Conservation (phyloP, 495 filamentous ascomycete genomes). For the Aspergillus diversus region DNA sequence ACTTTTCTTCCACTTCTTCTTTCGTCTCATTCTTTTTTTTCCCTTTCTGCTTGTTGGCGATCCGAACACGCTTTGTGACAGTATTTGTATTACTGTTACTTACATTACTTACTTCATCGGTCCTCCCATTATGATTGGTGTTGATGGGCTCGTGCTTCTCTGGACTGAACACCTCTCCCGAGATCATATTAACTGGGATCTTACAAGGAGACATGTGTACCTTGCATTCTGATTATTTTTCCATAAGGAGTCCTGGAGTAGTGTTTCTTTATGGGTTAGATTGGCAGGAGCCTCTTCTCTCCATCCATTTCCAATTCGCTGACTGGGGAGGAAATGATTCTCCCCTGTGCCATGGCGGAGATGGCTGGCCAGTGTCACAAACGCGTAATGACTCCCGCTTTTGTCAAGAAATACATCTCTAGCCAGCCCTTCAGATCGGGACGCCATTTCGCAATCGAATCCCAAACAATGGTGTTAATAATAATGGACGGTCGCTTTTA, state of each 20-base stretch:
- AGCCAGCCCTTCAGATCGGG: constrained; percentile 13
- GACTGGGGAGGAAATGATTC: neutral
- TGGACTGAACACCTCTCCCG: no score
- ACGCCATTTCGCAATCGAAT: constrained; percentile 6
- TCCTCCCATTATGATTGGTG: neutral
- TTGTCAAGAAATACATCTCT: constrained; percentile 11
- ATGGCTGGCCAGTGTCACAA: constrained; percentile 7
- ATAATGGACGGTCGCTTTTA: no score
- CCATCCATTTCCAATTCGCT: neutral
- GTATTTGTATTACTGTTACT: constrained; percentile 20
- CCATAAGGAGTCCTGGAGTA: no score
- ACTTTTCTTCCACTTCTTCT: constrained; percentile 17
- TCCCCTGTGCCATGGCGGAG: neutral
- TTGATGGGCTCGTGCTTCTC: no score
- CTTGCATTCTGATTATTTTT: no score
- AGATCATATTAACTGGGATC: no score
- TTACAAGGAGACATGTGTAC: no score
- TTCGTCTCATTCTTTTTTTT: constrained; percentile 19
- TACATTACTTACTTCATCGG: neutral
- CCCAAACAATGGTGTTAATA: neutral
- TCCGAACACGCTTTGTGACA: constrained; percentile 16
- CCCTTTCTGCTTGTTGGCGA: constrained; percentile 13
- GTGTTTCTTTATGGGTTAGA: no score
- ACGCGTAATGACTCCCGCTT: neutral
- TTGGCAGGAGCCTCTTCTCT: no score